Percentiles rank a stretch among this genome's conserved stretches.
These are phyloP conservation scores for Monilinia fructigena DNA, from an alignment of 2,329 filamentous ascomycete species.

Conservation along the genomic window DNA sequence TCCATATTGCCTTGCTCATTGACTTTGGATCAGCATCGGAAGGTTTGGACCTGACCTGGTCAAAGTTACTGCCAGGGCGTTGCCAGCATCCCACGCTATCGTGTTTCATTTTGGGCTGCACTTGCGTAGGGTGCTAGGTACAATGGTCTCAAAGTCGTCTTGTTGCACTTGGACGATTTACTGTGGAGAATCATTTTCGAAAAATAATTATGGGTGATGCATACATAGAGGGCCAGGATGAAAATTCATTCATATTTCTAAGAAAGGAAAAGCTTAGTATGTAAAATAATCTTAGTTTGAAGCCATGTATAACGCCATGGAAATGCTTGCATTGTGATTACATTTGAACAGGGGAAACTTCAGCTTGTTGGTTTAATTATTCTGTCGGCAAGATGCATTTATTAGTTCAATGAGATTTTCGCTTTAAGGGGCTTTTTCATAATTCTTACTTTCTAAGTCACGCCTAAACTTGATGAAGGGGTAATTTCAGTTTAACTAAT, in stretches of 20 bases:
- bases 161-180: conserved; percentile 22
- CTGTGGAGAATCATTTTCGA: conserved; percentile 6
- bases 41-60: conserved; percentile 21
- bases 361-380: conserved; percentile 9
- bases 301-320: conserved; percentile 13
- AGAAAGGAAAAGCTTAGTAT: conserved; percentile 9
- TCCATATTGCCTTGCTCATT: conserved; percentile 15
- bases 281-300: conserved; percentile 15
- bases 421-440: not conserved
- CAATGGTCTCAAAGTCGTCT: conserved; percentile 20
- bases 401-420: not conserved
- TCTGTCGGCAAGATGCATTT: conserved; percentile 14
- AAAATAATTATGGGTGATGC: not conserved
- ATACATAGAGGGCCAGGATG: conserved; percentile 2
- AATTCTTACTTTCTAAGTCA: conserved; percentile 1
- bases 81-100: conserved; percentile 39
- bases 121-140: conserved; percentile 20
- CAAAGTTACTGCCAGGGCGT: conserved; percentile 25
- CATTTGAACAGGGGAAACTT: conserved; percentile 12
- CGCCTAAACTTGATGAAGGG: conserved; percentile 14
- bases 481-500: not conserved
- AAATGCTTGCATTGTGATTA: not conserved
- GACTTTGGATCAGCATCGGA: conserved; percentile 23
- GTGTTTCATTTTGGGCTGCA: conserved; percentile 38
- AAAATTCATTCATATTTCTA: conserved; percentile 2